Evolutionary conservation across 768 basidiomycete species (phyloP).

Genomic region (Rhodotorula toruloides): DNA sequence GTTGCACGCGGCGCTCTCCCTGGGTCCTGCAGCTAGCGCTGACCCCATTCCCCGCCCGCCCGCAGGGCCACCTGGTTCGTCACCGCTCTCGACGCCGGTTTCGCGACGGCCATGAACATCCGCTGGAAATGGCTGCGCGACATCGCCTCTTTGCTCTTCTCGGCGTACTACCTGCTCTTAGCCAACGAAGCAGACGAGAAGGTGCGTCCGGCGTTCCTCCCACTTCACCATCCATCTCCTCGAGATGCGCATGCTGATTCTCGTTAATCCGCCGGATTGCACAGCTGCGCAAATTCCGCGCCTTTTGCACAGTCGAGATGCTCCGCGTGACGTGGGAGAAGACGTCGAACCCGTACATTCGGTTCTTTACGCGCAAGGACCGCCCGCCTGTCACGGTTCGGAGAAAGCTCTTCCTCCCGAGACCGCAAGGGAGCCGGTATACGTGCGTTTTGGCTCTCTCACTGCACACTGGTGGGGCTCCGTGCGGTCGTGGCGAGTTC

Average conservation of each 20-base stretch:
- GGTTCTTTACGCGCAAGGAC: conserved; percentile 55
- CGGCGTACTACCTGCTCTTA: conserved; percentile 77
- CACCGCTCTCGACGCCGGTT: conserved; percentile 93
- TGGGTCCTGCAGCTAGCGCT: background rate
- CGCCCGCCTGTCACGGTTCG: conserved; percentile 61
- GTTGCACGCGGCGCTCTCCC: background rate
- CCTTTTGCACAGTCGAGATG: conserved; percentile 93
- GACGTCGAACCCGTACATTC: conserved; percentile 83
- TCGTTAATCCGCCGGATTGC: background rate
- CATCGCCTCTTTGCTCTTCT: conserved; percentile 75
- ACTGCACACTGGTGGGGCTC: too few relatives aligned
- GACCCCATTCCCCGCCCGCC: conserved; percentile 9
- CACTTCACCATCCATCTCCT: background rate
- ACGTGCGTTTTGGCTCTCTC: conserved; percentile 1
- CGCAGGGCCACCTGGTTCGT: conserved; percentile 85
- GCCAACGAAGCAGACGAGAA: conserved; percentile 94
- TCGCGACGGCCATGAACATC: conserved; percentile 90
- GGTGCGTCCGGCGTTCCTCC: conserved; percentile 51
- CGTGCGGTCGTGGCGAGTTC: too few relatives aligned
- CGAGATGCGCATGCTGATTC: background rate
- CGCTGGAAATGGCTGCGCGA: conserved; percentile 87
- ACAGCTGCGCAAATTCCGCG: conserved; percentile 83
- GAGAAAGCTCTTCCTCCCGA: conserved; percentile 72
- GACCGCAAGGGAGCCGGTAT: conserved; percentile 69
- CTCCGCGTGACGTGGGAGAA: conserved; percentile 95